A percentile compares a stretch with the other conserved stretches of the same genome.
phyloP scores from a whole-genome alignment of 257 asterid species.

The Ocimum tenuiflorum region DNA sequence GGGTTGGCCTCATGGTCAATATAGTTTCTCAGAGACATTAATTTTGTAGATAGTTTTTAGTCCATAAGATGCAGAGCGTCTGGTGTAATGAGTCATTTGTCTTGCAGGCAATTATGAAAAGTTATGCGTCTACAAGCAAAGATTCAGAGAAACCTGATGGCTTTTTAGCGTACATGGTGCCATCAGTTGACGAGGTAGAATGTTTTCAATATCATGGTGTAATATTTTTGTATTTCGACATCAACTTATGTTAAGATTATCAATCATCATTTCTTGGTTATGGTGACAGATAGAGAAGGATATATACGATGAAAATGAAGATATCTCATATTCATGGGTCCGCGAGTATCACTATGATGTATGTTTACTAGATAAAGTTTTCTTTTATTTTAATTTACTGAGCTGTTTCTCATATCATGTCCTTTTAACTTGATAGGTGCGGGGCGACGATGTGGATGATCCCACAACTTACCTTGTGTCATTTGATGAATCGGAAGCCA shows the following conservation, averaged over 20 bases:
- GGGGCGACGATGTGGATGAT: conserved; percentile 78
- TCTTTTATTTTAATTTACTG: neutral
- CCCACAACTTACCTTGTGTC: conserved; percentile 71
- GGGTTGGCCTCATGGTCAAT: conserved; percentile 1
- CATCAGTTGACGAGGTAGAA: conserved; percentile 67
- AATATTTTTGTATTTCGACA: neutral
- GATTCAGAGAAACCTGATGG: conserved; percentile 56
- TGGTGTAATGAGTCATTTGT: conserved; percentile 1
- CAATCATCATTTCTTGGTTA: conserved; percentile 15
- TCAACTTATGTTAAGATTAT: neutral
- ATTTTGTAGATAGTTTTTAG: neutral
- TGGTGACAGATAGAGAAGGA: conserved; percentile 75
- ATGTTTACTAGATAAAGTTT: conserved; percentile 23
- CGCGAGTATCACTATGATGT: conserved; percentile 96
- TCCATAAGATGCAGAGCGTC: neutral
- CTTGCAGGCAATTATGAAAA: conserved; percentile 91
- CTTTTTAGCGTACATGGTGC: conserved; percentile 93
- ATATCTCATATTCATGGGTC: conserved; percentile 74
- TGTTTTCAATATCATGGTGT: neutral
- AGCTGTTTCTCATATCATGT: conserved; percentile 15
- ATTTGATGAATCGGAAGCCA: conserved; percentile 57
- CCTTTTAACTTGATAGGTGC: conserved; percentile 46
- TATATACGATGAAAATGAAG: conserved; percentile 77
- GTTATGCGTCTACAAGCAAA: conserved; percentile 54
- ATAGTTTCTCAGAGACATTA: neutral